Evolutionary conservation across 2,329 filamentous ascomycete genomes (phyloP).

Genomic region (Magnaporthiopsis rhizophila): DNA sequence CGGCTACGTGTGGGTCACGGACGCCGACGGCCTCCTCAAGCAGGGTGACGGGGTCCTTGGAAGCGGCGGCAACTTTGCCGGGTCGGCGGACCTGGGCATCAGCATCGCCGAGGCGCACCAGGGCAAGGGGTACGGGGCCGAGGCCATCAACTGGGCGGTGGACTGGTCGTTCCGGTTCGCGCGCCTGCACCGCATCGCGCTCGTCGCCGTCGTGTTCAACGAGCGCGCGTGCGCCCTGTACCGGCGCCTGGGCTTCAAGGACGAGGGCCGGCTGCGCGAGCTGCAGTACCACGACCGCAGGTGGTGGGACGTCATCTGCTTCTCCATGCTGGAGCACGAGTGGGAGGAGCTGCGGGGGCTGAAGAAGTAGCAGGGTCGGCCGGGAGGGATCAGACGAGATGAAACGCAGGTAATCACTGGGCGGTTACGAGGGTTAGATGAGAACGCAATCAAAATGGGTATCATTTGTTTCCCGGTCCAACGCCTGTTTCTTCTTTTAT

Average conservation of each 20-base stretch:
- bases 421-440: too few relatives aligned
- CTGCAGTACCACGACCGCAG: conserved; percentile 32
- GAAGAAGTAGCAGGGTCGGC: background rate
- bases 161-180: conserved; percentile 37
- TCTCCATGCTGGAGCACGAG: conserved; percentile 30
- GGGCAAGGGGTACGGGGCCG: conserved; percentile 34
- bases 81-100: conserved; percentile 23
- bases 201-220: conserved; percentile 34
- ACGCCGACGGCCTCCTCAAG: background rate
- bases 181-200: conserved; percentile 33
- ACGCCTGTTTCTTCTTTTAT: background rate
- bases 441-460: background rate
- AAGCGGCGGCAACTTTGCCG: conserved; percentile 6
- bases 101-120: conserved; percentile 26
- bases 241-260: conserved; percentile 33
- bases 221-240: conserved; percentile 33
- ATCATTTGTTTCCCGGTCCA: background rate
- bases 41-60: background rate
- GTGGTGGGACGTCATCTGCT: conserved; percentile 27
- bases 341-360: conserved; percentile 18
- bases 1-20: conserved; percentile 10
- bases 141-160: conserved; percentile 37
- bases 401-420: background rate
- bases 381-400: background rate
- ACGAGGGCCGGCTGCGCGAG: conserved; percentile 34